Base-by-base conservation (phyloP, 306 rosid genomes). In the Rosa persica region DNA sequence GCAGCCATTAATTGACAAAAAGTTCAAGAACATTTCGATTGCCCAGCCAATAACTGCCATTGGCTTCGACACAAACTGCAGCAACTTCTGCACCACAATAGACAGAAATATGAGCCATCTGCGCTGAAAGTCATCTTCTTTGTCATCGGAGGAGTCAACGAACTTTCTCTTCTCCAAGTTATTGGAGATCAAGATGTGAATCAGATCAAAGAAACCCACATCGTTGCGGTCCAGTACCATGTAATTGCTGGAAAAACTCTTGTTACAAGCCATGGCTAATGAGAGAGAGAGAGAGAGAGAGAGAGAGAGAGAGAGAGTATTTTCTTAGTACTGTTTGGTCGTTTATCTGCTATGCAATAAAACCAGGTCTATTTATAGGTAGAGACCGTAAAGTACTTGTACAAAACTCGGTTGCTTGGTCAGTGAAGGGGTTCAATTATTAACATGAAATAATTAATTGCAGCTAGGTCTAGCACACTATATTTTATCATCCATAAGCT, bases 21-120 rank as follows among this genome's bases (percentile, higher is more conserved):
- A 81, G 76, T 93, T 93, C 49, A 89, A 30, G 27, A 72, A 51
- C 67, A 58, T 27, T 83, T 93, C 98, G 58, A 83, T 0, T 0
- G 9, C 44, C 27, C 83, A 80, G 0, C 98, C 97, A 6, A 89
- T 16, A 3, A 4, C 46, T 0, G 89, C 75, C 25, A 93, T 86
- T 6, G 86, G 93, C 49, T 74, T 87, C 2, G 89, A 76, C 2
- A 85, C 40, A 19, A 40, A 46, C 16, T 65, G 70, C 30, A 93
- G 72, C 54, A 81, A 0, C 83, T 91, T 93, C 43, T 93, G 98
- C 6, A 78, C 64, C 34, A 81, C 38, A 19, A 91, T 43, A 10
- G 98, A 93, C n/a, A 87, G 46, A 44, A 88, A 83, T 23, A 89
- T 87, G 30, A 93, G 83, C 89, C 91, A 85, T 78, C 96, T 83